phyloP scores from a whole-genome alignment of 1,284 basidiomycete species.

The Austroboletus niveus region DNA sequence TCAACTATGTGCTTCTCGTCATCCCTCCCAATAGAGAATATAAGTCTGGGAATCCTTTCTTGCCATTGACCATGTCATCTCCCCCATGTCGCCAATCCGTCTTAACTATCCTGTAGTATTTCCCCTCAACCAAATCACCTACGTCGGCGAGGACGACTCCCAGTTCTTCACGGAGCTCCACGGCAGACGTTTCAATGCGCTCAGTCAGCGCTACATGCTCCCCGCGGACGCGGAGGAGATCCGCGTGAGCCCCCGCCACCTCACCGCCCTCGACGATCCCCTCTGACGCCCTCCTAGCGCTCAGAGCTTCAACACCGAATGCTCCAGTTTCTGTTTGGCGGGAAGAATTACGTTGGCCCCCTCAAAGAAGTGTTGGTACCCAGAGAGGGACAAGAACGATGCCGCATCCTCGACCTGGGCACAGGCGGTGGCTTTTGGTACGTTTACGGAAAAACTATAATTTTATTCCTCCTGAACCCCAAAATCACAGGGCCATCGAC shows the following conservation, averaged over 20 bases:
- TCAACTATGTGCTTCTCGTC: slow-evolving; percentile 32
- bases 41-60: slow-evolving; percentile 24
- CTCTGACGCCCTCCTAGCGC: slow-evolving; percentile 40
- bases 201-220: slow-evolving; percentile 55
- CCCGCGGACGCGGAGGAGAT: slow-evolving; percentile 62
- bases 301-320: slow-evolving; percentile 60
- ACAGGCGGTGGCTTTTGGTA: slow-evolving; percentile 63
- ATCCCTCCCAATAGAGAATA: slow-evolving; percentile 28
- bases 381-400: slow-evolving; percentile 29
- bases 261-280: slow-evolving; percentile 2
- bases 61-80: slow-evolving; percentile 19
- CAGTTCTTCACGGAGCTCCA: slow-evolving; percentile 49
- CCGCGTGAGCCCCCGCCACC: slow-evolving; percentile 38
- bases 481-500: slow-evolving; percentile 51
- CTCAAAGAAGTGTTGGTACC: slow-evolving; percentile 48
- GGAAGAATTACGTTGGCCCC: slow-evolving; percentile 63
- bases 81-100: slow-evolving; percentile 24
- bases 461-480: slow-evolving; percentile 3
- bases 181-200: slow-evolving; percentile 47
- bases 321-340: slow-evolving; percentile 61
- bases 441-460: slow-evolving; percentile 15
- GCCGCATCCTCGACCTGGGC: slow-evolving; percentile 60
- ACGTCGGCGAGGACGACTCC: slow-evolving; percentile 44
- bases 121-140: slow-evolving; percentile 35
- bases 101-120: slow-evolving; percentile 34